Base-by-base conservation (phyloP, 306 rosid genomes). In the Ormosia semicastrata region DNA sequence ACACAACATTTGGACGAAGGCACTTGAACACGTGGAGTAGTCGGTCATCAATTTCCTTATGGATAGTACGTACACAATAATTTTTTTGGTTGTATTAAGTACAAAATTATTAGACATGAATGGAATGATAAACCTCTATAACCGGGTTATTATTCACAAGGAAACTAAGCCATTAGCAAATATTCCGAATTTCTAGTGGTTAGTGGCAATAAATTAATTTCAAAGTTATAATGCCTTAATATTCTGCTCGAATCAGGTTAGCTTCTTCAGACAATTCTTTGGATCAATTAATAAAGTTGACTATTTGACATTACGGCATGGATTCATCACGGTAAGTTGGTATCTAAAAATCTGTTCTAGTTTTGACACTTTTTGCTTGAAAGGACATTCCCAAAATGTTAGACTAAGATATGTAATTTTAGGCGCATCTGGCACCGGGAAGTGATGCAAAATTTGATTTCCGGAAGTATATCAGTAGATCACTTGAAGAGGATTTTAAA, bases 401-500 rank as follows among this genome's bases (percentile, higher is more conserved):
- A 60, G 59, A 47, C 58, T 82, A 24, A 11, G 2, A 39, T 63
- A 6, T 77, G 53, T 34, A 65, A 83, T 86, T 84, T 77, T 82
- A 93, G 99, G 95, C 99, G 32, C 99, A 95, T 88, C 69, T 95
- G 72, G 78, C 94, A 3, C 97, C 92, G 3, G 92, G 81, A 84
- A 89, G 85, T 37, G 91, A 76, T 40, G 67, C 82, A 32, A 87
- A 53, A 70, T 95, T 95, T 79, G 89, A 95, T 87, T 95, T 95
- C 67, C 97, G 72, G 7, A 85, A 90, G 33, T 95, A 93, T 86
- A 93, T 95, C n/a, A 66, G 36, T 49, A 85, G 90, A 84, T 87
- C 99, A 73, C 94, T 95, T 17, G 99, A 95, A 60, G 85, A 90
- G n/a, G 99, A 95, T 77, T 95, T 95, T 64, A 87, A 87, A 86